A percentile compares a stretch with the other conserved stretches of the same genome.
These are phyloP conservation scores for Xylariales sp. DNA, from an alignment of 2,329 filamentous ascomycete species.

Conservation along the genomic window DNA sequence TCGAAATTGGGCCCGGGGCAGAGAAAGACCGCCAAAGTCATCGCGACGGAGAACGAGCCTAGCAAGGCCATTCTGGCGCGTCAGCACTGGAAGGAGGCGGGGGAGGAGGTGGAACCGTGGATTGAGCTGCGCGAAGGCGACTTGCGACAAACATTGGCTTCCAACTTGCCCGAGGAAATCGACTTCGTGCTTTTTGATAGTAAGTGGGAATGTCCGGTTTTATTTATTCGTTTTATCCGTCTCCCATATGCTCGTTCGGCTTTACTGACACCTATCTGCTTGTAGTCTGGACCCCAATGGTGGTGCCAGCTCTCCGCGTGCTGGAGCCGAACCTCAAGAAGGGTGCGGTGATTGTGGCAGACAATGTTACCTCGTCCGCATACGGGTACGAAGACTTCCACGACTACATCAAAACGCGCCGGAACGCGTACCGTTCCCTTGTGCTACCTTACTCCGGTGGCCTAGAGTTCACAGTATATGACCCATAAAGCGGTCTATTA, in stretches of 20 bases:
- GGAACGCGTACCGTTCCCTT: conserved; percentile 61
- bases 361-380: conserved; percentile 58
- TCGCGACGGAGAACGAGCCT: conserved; percentile 70
- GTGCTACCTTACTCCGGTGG: conserved; percentile 62
- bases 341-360: conserved; percentile 61
- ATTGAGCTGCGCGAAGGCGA: conserved; percentile 70
- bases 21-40: conserved; percentile 56
- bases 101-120: conserved; percentile 58
- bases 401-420: conserved; percentile 56
- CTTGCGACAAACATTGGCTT: conserved; percentile 65
- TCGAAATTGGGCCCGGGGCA: conserved; percentile 27
- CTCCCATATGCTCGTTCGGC: too few relatives aligned
- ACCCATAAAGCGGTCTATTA: conserved; percentile 19
- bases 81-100: conserved; percentile 64
- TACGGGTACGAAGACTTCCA: conserved; percentile 60
- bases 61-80: conserved; percentile 63
- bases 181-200: conserved; percentile 71
- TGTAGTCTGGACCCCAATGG: conserved; percentile 66
- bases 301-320: conserved; percentile 62
- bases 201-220: too few relatives aligned
- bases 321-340: conserved; percentile 58
- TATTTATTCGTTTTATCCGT: too few relatives aligned
- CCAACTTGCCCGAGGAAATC: conserved; percentile 59
- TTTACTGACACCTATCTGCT: background rate
- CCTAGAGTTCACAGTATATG: conserved; percentile 47